These are phyloP conservation scores for Asterella californica DNA, from an alignment of 225 moss, liverwort and hornwort genomes.

Conservation along the genomic window DNA sequence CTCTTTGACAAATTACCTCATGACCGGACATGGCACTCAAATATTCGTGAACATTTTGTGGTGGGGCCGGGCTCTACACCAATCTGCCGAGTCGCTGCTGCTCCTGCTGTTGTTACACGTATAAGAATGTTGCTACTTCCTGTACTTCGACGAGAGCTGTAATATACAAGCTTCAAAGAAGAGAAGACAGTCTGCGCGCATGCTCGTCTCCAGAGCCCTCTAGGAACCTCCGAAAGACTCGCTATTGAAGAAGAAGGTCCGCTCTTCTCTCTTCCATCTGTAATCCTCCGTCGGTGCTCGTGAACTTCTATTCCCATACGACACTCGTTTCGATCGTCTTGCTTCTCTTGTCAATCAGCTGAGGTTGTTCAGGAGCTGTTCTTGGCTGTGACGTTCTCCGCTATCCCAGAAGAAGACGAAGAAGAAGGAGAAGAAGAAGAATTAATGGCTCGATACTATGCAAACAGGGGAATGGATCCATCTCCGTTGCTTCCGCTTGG, in stretches of 20 bases:
- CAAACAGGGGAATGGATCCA: constrained; percentile 19
- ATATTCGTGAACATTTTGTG: neutral
- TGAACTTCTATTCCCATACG: too few species aligned
- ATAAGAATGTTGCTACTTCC: neutral
- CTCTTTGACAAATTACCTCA: neutral
- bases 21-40: neutral
- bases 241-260: neutral
- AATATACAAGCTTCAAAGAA: neutral
- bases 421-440: neutral
- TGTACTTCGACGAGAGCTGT: neutral
- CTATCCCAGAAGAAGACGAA: neutral
- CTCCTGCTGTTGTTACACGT: neutral
- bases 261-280: neutral
- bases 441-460: constrained; percentile 6
- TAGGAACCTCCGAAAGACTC: neutral
- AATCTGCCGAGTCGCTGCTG: neutral
- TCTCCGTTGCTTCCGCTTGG: constrained; percentile 38
- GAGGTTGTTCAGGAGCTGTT: neutral
- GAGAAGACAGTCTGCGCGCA: neutral
- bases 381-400: too few species aligned
- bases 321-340: neutral
- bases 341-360: neutral
- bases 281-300: neutral
- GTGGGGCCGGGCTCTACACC: neutral
- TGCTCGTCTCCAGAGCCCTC: neutral